Evolutionary conservation across 2,329 filamentous ascomycete genomes (phyloP).

Genomic region (Talaromyces atroroseus): DNA sequence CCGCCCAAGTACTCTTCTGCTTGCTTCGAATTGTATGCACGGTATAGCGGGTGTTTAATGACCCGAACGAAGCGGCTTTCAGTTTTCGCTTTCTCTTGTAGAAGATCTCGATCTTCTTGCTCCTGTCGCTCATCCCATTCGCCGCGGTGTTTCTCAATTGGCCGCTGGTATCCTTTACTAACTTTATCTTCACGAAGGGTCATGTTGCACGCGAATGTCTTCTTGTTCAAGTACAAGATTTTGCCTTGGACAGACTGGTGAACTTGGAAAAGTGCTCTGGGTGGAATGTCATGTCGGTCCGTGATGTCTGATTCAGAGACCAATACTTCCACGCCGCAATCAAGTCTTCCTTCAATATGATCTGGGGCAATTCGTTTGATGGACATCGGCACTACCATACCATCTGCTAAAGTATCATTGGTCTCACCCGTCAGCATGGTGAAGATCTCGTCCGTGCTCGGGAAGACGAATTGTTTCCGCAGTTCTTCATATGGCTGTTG

Average conservation of each 20-base stretch:
- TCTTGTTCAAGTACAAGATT: constrained; percentile 79
- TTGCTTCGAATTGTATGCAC: constrained; percentile 83
- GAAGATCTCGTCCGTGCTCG: constrained; percentile 76
- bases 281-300: constrained; percentile 59
- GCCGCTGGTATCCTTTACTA: constrained; percentile 63
- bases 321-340: constrained; percentile 88
- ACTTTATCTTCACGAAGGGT: constrained; percentile 78
- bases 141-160: constrained; percentile 65
- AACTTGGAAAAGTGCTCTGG: constrained; percentile 67
- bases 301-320: constrained; percentile 79
- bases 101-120: constrained; percentile 70
- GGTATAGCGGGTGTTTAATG: constrained; percentile 96
- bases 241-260: constrained; percentile 87
- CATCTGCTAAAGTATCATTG: constrained; percentile 70
- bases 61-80: constrained; percentile 86
- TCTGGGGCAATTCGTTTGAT: constrained; percentile 85
- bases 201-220: constrained; percentile 75
- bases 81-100: constrained; percentile 78
- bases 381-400: constrained; percentile 88
- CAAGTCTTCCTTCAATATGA: constrained; percentile 87
- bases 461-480: constrained; percentile 67
- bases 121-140: constrained; percentile 88
- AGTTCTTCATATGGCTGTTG: constrained; percentile 93
- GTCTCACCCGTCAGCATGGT: constrained; percentile 97
- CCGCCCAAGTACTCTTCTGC: constrained; percentile 90